These are phyloP conservation scores for Keithomyces neogunnii DNA, from an alignment of 2,329 filamentous ascomycete species.

Conservation along the genomic window DNA sequence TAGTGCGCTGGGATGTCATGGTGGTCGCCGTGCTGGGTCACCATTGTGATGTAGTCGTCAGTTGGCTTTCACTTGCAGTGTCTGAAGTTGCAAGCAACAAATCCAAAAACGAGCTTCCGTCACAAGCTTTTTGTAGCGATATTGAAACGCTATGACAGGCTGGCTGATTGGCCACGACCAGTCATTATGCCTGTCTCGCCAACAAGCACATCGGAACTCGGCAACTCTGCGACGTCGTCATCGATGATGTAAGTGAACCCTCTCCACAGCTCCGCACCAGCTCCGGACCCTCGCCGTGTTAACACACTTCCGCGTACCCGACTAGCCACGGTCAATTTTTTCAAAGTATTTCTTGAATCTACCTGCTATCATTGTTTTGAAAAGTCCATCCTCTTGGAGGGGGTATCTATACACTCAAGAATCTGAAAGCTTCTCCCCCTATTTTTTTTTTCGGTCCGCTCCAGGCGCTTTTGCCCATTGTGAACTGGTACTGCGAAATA, in stretches of 20 bases:
- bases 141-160: background rate
- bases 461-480: background rate
- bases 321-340: too few relatives aligned
- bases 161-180: background rate
- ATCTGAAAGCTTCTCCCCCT: background rate
- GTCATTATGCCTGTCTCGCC: background rate
- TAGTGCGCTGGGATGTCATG: constrained; percentile 42
- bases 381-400: background rate
- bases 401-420: constrained; percentile 5
- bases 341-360: background rate
- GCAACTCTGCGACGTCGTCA: constrained; percentile 6
- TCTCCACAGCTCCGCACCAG: background rate
- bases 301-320: background rate
- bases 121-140: too few relatives aligned
- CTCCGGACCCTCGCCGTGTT: background rate
- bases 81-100: too few relatives aligned
- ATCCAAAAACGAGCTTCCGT: too few relatives aligned
- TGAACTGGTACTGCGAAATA: background rate
- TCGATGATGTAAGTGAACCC: constrained; percentile 15
- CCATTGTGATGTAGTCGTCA: constrained; percentile 29
- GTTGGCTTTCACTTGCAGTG: background rate
- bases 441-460: background rate
- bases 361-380: background rate
- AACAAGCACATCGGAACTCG: background rate
- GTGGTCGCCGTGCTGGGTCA: constrained; percentile 40